These are phyloP conservation scores for Colletotrichum lini DNA, from an alignment of 2,329 filamentous ascomycete species.

Conservation along the genomic window DNA sequence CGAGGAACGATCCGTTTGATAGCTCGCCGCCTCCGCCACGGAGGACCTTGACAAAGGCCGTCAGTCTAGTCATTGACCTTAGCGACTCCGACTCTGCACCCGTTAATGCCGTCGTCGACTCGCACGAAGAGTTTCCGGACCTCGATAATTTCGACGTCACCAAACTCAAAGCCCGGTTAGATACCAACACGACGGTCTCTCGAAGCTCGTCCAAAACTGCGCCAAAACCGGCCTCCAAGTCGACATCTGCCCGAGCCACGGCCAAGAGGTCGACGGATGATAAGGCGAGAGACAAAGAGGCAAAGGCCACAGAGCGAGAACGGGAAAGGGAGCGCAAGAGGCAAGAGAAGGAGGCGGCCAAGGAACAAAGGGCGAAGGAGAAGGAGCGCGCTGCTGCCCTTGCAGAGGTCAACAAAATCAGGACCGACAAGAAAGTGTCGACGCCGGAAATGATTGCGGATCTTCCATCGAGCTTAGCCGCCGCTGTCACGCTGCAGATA, in stretches of 20 bases:
- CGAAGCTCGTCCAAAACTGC: conserved; percentile 3
- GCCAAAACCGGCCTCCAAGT: conserved; percentile 31
- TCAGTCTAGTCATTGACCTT: conserved; percentile 52
- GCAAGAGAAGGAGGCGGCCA: conserved; percentile 70
- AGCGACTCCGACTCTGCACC: conserved; percentile 49
- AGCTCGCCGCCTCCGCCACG: conserved; percentile 35
- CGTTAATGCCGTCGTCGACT: conserved; percentile 38
- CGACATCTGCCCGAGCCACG: conserved; percentile 27
- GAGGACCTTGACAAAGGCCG: conserved; percentile 3
- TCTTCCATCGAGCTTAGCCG: conserved; percentile 70
- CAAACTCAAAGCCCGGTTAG: conserved; percentile 43
- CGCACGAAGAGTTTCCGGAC: conserved; percentile 66
- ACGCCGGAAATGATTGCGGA: conserved; percentile 84
- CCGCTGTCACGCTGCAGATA: conserved; percentile 61
- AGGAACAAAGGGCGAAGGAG: conserved; percentile 73
- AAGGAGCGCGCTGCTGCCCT: conserved; percentile 77
- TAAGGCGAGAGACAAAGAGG: conserved; percentile 56
- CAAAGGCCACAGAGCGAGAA: conserved; percentile 65
- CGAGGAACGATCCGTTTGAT: conserved; percentile 28
- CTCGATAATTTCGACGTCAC: conserved; percentile 57
- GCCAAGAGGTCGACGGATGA: conserved; percentile 54
- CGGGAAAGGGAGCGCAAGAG: conserved; percentile 70
- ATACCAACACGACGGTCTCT: conserved; percentile 42
- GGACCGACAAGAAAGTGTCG: conserved; percentile 80
- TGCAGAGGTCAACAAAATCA: conserved; percentile 80